Evolutionary conservation across 768 basidiomycete genomes (phyloP), one percentile per base, ranked within the genome.

Genomic region (Mrakia hoshinonis): DNA sequence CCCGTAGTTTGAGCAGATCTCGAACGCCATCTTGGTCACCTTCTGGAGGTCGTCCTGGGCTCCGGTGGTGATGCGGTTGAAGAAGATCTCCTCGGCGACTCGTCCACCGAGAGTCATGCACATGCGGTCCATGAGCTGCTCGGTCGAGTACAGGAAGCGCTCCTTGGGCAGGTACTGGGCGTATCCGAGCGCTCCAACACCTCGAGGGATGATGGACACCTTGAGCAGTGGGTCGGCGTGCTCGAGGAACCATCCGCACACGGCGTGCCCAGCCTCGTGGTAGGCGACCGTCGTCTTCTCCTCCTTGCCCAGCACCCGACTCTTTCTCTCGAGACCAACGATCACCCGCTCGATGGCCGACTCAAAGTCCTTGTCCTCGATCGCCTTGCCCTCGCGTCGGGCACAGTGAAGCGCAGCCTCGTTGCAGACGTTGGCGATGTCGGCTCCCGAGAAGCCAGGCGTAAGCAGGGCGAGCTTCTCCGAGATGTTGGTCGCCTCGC

Each of bases 241-340:
- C 81, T 98, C 92, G 75, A 99, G 82, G 84, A 90, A 97, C 96
- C 96, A 99, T 4, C 96, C 96, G 77, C 91, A 94, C 55, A 98
- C 88, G 26, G 96, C 96, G 80, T 99, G 96, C 5, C 96, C 96
- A 29, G 96, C 96, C 83, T 99, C 96, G 77, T 99, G 96, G 79
- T 98, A 97, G 10, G 96, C 96, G 52, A 98, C 94, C 0, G 90
- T 97, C 82, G 88, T 94, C 87, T 99, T 99, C 84, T 99, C 96
- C 76, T 96, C 92, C 29, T 87, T 84, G 76, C 90, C 93, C 55
- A 99, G 83, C 36, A 98, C 90, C 70, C 94, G 83, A 74, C 89
- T 92, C 85, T 97, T 99, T 78, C 92, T 85, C 84, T 98, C 96
- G 76, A 98, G 81, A 38, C 96, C 96, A 69, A 93, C 95, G 74